phyloP scores from a whole-genome alignment of 805 yeast species.

The Cyberlindnera xishuangbannaensis region DNA sequence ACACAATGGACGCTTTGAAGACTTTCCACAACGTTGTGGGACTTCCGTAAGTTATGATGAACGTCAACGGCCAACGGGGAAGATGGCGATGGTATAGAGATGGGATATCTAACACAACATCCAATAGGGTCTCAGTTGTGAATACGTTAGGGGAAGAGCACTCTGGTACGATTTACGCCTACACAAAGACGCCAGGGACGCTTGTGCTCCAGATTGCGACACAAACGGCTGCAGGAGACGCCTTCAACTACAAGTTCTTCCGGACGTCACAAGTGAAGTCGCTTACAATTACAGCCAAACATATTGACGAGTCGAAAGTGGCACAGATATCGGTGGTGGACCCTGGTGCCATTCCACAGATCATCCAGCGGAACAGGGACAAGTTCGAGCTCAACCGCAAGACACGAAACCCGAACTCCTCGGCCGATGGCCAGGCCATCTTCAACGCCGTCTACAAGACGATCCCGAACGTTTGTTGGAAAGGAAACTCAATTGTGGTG shows the following conservation, averaged over 20 bases:
- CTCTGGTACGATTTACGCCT: constrained; percentile 61
- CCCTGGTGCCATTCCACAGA: constrained; percentile 10
- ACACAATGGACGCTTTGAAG: constrained; percentile 5
- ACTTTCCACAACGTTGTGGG: constrained; percentile 9
- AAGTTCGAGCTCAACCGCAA: constrained; percentile 20
- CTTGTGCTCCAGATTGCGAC: constrained; percentile 26
- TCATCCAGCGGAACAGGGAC: constrained; percentile 17
- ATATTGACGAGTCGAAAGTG: constrained; percentile 20
- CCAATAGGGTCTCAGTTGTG: constrained; percentile 47
- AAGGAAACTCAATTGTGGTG: constrained; percentile 36
- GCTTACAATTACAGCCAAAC: constrained; percentile 40
- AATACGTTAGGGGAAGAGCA: constrained; percentile 53
- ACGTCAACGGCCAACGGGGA: not conserved
- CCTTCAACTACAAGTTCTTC: constrained; percentile 41
- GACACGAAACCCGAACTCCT: constrained; percentile 31
- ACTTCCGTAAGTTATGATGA: constrained; percentile 5
- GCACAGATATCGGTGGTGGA: constrained; percentile 15
- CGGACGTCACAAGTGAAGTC: constrained; percentile 54
- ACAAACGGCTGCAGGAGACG: constrained; percentile 4
- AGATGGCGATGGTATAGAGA: no score
- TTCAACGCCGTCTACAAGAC: constrained; percentile 41
- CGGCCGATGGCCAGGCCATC: constrained; percentile 37
- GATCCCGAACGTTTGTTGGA: constrained; percentile 40
- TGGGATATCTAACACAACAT: not conserved
- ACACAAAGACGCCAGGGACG: constrained; percentile 38